Evolutionary conservation across 2,329 filamentous ascomycete species (phyloP).

Genomic region (Phoma herbarum): DNA sequence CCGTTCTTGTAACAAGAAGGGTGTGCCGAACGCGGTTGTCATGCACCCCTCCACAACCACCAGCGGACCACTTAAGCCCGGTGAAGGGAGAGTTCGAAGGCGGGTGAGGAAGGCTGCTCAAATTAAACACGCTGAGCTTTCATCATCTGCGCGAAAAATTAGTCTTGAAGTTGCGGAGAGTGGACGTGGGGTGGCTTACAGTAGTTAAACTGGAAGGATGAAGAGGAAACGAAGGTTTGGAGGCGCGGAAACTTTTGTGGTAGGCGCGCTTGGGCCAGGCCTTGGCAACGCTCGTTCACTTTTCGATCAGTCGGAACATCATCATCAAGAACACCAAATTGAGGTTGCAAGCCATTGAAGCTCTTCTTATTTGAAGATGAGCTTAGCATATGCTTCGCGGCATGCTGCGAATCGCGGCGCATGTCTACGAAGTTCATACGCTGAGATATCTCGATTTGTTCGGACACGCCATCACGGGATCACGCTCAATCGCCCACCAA

Average conservation of each 20-base stretch:
- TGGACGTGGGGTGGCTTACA: slow-evolving; percentile 66
- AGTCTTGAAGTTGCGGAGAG: slow-evolving; percentile 25
- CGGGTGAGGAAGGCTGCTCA: slow-evolving; percentile 78
- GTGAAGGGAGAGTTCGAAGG: slow-evolving; percentile 83
- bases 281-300: slow-evolving; percentile 17
- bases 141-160: slow-evolving; percentile 79
- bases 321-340: slow-evolving; percentile 8
- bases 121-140: slow-evolving; percentile 97
- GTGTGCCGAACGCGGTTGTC: slow-evolving; percentile 99
- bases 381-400: slow-evolving; percentile 31
- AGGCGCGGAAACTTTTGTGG: slow-evolving; percentile 48
- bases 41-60: slow-evolving; percentile 74
- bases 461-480: slow-evolving; percentile 44
- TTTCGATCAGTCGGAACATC: slow-evolving; percentile 17
- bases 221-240: slow-evolving; percentile 59
- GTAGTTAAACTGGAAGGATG: slow-evolving; percentile 99
- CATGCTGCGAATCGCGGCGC: slow-evolving; percentile 23
- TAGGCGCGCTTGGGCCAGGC: slow-evolving; percentile 32
- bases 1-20: slow-evolving; percentile 94
- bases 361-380: slow-evolving; percentile 27
- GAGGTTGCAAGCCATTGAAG: not conserved
- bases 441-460: slow-evolving; percentile 46
- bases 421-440: slow-evolving; percentile 42
- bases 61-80: slow-evolving; percentile 87
- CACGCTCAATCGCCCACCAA: slow-evolving; percentile 22